Percentiles rank a stretch among this genome's conserved stretches.
phyloP scores from a whole-genome alignment of 164 flowering plant species.

The Vitis riparia region DNA sequence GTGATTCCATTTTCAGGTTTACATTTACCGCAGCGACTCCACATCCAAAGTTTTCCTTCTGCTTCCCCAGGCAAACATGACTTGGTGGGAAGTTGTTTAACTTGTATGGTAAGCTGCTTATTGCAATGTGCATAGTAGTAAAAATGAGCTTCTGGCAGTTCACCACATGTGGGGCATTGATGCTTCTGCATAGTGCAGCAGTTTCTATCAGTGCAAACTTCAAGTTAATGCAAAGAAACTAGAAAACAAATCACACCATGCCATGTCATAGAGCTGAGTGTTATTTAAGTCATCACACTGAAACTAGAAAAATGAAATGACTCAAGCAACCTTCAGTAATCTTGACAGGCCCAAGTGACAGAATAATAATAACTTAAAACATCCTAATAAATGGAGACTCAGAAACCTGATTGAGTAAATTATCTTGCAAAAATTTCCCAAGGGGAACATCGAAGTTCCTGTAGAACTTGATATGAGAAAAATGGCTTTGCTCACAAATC shows the following conservation, averaged over 20 bases:
- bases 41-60: constrained; percentile 96
- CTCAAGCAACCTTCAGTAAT: background rate
- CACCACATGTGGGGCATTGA: constrained; percentile 60
- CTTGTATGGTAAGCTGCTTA: constrained; percentile 70
- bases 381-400: constrained; percentile 9
- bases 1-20: constrained; percentile 33
- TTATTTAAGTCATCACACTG: background rate
- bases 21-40: constrained; percentile 90
- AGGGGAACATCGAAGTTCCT: constrained; percentile 82
- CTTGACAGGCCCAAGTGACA: too few relatives aligned
- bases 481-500: constrained; percentile 71
- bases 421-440: constrained; percentile 66
- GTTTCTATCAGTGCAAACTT: constrained; percentile 19
- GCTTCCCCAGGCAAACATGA: constrained; percentile 69
- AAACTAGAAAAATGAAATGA: background rate
- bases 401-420: constrained; percentile 80
- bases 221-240: background rate
- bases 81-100: constrained; percentile 44
- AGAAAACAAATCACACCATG: background rate
- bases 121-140: constrained; percentile 74
- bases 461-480: constrained; percentile 88
- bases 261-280: too few relatives aligned
- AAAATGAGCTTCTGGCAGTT: constrained; percentile 68
- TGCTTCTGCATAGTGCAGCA: constrained; percentile 45
- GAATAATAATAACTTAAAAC: background rate